These are phyloP conservation scores for Rutstroemia sydowiana DNA, from an alignment of 2,329 filamentous ascomycete genomes.

Conservation along the genomic window DNA sequence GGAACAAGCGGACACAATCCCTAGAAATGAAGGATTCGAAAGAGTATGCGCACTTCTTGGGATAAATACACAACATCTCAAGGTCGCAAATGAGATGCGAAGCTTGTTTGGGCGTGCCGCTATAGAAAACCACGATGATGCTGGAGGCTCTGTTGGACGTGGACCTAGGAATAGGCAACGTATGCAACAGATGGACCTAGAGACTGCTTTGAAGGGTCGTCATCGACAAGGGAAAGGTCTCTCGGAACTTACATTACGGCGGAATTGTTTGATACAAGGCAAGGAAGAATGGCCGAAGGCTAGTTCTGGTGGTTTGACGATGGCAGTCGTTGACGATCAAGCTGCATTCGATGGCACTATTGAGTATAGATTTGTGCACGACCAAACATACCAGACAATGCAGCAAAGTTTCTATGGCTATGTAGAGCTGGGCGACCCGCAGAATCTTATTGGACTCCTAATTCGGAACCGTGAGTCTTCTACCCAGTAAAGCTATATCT, in stretches of 20 bases:
- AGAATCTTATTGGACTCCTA: constrained; percentile 71
- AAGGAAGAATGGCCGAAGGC: constrained; percentile 66
- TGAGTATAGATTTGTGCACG: constrained; percentile 75
- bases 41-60: constrained; percentile 47
- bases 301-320: constrained; percentile 71
- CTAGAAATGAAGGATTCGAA: constrained; percentile 30
- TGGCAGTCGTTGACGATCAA: constrained; percentile 52
- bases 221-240: constrained; percentile 46
- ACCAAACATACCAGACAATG: constrained; percentile 61
- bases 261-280: constrained; percentile 63
- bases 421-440: constrained; percentile 78
- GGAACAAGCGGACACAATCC: constrained; percentile 22
- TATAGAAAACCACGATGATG: constrained; percentile 48
- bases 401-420: constrained; percentile 71
- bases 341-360: constrained; percentile 46
- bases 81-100: constrained; percentile 87
- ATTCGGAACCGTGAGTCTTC: constrained; percentile 49
- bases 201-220: constrained; percentile 35
- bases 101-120: constrained; percentile 60
- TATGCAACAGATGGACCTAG: constrained; percentile 36
- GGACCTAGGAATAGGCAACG: constrained; percentile 36
- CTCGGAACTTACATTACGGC: constrained; percentile 49
- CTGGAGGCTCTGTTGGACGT: constrained; percentile 30
- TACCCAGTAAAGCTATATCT: neutral
- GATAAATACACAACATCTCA: constrained; percentile 66